Evolutionary conservation across 2,329 filamentous ascomycete genomes (phyloP).

Genomic region (Colletotrichum sublineola): DNA sequence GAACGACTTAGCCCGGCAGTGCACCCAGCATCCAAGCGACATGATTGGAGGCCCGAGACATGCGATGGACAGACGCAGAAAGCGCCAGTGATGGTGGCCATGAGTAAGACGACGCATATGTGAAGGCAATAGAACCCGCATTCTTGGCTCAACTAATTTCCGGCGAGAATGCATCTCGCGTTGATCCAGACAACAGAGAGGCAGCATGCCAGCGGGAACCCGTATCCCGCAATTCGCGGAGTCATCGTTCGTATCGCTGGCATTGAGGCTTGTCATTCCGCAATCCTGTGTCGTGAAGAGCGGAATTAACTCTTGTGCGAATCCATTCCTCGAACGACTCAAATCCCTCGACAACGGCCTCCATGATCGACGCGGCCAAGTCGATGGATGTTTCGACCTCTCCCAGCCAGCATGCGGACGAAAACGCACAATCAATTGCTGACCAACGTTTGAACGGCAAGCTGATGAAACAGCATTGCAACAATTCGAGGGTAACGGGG

Average conservation of each 20-base stretch:
- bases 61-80: background rate
- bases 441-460: constrained; percentile 8
- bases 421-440: background rate
- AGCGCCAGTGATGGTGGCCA: constrained; percentile 3
- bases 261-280: constrained; percentile 20
- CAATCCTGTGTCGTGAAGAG: constrained; percentile 19
- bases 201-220: constrained; percentile 21
- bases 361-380: constrained; percentile 10
- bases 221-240: background rate
- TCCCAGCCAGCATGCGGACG: background rate
- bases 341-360: background rate
- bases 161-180: constrained; percentile 10
- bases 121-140: constrained; percentile 21
- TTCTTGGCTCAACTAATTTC: constrained; percentile 27
- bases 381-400: background rate
- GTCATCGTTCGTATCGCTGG: constrained; percentile 12
- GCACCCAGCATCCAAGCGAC: background rate
- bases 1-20: constrained; percentile 23
- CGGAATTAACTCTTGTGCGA: constrained; percentile 4
- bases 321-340: constrained; percentile 24
- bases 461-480: constrained; percentile 29
- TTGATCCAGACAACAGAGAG: constrained; percentile 21
- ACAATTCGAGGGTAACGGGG: constrained; percentile 1
- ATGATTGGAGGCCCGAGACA: background rate
- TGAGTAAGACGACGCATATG: constrained; percentile 28